Evolutionary conservation across 2,329 filamentous ascomycete species (phyloP).

Genomic region (Reticulascus tulasneorum): DNA sequence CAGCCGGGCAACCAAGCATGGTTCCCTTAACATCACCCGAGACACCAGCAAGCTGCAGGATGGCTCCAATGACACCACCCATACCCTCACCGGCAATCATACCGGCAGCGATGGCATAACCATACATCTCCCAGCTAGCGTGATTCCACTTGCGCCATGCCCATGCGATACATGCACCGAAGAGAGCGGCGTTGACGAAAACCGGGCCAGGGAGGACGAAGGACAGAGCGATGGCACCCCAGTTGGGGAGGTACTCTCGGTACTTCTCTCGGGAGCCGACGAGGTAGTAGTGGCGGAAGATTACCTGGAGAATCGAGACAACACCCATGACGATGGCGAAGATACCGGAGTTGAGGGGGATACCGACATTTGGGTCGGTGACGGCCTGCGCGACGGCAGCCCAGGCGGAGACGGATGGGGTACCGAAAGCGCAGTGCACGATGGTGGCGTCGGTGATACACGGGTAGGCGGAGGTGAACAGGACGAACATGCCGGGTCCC

Average conservation of each 20-base stretch:
- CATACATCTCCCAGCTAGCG: constrained; percentile 52
- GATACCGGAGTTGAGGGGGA: constrained; percentile 52
- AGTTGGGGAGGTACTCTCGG: constrained; percentile 55
- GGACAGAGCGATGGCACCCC: constrained; percentile 56
- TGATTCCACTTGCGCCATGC: constrained; percentile 52
- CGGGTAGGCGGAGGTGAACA: constrained; percentile 59
- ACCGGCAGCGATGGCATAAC: constrained; percentile 56
- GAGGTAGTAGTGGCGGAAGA: constrained; percentile 52
- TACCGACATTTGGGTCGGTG: constrained; percentile 51
- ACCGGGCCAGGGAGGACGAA: constrained; percentile 54
- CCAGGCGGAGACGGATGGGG: constrained; percentile 59
- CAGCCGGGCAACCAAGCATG: constrained; percentile 25
- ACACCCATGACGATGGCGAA: constrained; percentile 54
- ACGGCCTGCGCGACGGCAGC: constrained; percentile 56
- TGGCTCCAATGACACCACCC: constrained; percentile 48
- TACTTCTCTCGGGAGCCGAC: constrained; percentile 50
- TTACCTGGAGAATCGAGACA: constrained; percentile 46
- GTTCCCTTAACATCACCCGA: constrained; percentile 28
- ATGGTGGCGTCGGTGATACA: constrained; percentile 50
- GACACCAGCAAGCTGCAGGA: constrained; percentile 27
- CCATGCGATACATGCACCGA: constrained; percentile 48
- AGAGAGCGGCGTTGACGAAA: constrained; percentile 55
- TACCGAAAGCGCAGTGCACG: constrained; percentile 48
- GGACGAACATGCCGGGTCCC: constrained; percentile 57
- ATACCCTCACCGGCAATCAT: constrained; percentile 62